phyloP scores from a whole-genome alignment of 345 rosid species.

The Lepidium africanum region DNA sequence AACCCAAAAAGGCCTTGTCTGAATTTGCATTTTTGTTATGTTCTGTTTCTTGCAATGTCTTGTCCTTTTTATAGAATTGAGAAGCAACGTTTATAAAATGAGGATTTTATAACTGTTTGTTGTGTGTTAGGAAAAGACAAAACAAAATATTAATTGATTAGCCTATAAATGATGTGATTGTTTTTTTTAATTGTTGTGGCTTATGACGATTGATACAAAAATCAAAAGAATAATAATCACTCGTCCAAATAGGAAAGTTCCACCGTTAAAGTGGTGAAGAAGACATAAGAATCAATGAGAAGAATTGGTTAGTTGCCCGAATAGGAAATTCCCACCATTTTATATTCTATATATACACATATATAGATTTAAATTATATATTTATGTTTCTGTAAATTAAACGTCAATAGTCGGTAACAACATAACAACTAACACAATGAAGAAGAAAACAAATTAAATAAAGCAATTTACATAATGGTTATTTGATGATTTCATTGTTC shows the following conservation, averaged over 20 bases:
- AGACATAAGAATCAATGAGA: constrained; percentile 13
- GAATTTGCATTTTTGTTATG: constrained; percentile 15
- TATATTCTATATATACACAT: background rate
- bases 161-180: constrained; percentile 7
- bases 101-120: background rate
- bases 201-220: constrained; percentile 11
- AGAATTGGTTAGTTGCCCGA: constrained; percentile 23
- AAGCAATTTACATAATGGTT: background rate
- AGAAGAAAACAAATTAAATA: background rate
- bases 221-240: background rate
- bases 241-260: constrained; percentile 25
- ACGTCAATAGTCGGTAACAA: constrained; percentile 5
- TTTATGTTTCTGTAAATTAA: constrained; percentile 5
- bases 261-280: constrained; percentile 20
- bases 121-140: constrained; percentile 13
- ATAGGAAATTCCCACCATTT: constrained; percentile 29
- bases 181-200: background rate
- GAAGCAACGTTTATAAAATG: background rate
- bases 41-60: constrained; percentile 5
- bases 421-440: constrained; percentile 1
- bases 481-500: background rate
- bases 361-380: background rate
- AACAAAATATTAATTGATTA: constrained; percentile 20
- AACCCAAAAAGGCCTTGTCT: background rate
- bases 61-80: constrained; percentile 11